These are phyloP conservation scores for Candida incommunis DNA, from an alignment of 805 yeast genomes.

Conservation along the genomic window DNA sequence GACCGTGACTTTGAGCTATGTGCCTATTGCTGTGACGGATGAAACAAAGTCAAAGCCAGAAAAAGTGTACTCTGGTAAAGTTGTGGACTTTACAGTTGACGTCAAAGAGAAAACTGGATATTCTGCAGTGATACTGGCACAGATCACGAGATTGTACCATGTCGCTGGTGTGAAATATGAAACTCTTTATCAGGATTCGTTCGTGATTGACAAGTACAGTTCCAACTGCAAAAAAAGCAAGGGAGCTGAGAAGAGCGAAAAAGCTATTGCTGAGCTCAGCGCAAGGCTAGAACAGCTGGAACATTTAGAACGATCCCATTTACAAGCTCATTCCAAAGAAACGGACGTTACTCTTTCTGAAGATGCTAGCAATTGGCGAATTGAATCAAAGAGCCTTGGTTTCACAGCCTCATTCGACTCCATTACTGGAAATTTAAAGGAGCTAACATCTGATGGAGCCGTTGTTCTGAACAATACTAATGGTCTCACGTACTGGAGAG, in stretches of 20 bases:
- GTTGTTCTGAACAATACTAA: slow-evolving; percentile 1
- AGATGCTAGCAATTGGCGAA: not conserved
- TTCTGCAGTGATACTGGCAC: not conserved
- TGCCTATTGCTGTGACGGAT: not conserved
- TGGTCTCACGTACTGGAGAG: slow-evolving; percentile 17
- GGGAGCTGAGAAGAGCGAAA: not conserved
- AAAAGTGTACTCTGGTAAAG: not conserved
- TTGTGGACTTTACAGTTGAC: not conserved
- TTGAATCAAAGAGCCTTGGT: not conserved
- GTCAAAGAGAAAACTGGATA: not conserved
- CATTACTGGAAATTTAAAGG: slow-evolving; percentile 1
- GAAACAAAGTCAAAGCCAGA: not conserved
- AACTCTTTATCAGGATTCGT: not conserved
- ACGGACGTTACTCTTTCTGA: not conserved
- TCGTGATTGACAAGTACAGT: not conserved
- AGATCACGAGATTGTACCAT: not conserved
- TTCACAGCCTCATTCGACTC: not conserved
- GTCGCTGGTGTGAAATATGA: not conserved
- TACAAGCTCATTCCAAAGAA: too few species aligned
- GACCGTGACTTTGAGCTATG: not conserved
- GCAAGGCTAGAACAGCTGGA: not conserved
- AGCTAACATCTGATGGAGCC: slow-evolving; percentile 1
- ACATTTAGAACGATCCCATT: not conserved
- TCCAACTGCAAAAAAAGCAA: not conserved
- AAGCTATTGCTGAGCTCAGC: not conserved